Evolutionary conservation across 768 basidiomycete species (phyloP).

Genomic region (Artomyces pyxidatus): DNA sequence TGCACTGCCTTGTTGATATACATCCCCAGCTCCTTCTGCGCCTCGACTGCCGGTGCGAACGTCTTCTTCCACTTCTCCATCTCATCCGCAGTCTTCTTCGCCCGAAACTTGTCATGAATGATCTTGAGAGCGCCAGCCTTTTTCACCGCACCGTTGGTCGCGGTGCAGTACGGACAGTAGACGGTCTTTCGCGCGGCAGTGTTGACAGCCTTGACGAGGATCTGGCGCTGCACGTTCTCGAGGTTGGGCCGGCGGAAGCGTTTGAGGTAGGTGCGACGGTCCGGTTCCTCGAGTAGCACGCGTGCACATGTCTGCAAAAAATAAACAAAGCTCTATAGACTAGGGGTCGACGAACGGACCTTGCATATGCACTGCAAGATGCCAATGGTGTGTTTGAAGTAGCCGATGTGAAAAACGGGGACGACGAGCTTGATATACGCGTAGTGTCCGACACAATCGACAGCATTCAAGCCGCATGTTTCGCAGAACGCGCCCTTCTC

Average conservation of each 20-base stretch:
- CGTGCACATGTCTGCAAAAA: conserved; percentile 73
- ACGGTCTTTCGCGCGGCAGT: conserved; percentile 81
- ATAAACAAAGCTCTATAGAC: neutral
- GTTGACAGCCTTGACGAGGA: conserved; percentile 79
- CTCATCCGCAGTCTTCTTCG: conserved; percentile 85
- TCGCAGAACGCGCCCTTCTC: conserved; percentile 91
- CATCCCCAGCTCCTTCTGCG: conserved; percentile 77
- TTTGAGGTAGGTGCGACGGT: conserved; percentile 76
- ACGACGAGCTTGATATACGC: conserved; percentile 96
- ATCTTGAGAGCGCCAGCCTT: conserved; percentile 93
- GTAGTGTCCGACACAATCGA: conserved; percentile 97
- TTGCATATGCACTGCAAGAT: conserved; percentile 97
- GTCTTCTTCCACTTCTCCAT: conserved; percentile 82
- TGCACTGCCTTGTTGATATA: conserved; percentile 83
- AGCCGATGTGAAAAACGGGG: conserved; percentile 97
- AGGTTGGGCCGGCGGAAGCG: conserved; percentile 87
- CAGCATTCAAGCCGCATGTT: conserved; percentile 86
- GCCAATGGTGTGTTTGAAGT: conserved; percentile 91
- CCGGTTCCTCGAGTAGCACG: conserved; percentile 80
- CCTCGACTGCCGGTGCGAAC: conserved; percentile 74
- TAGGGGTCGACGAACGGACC: conserved; percentile 34
- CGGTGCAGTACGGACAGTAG: conserved; percentile 88
- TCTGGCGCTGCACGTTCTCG: conserved; percentile 86
- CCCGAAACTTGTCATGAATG: conserved; percentile 94
- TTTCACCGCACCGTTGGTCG: conserved; percentile 93